These are phyloP conservation scores for Jackrogersella minutella DNA, from an alignment of 495 filamentous ascomycete species.

Conservation along the genomic window DNA sequence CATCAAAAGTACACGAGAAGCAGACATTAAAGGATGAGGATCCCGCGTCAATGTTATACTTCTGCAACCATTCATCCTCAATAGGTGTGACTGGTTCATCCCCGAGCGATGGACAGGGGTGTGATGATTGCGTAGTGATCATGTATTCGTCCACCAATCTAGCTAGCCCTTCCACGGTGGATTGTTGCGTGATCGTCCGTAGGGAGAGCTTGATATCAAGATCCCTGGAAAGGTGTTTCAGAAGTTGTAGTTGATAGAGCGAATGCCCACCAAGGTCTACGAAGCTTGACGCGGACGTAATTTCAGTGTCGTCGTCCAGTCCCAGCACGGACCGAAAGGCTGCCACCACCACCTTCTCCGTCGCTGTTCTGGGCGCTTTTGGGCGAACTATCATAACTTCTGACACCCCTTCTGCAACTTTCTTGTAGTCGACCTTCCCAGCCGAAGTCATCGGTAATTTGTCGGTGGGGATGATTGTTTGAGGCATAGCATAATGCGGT, in stretches of 20 bases:
- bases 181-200: background rate
- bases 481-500: background rate
- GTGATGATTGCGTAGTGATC: background rate
- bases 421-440: background rate
- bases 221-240: background rate
- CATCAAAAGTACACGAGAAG: background rate
- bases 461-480: background rate
- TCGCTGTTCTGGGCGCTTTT: background rate
- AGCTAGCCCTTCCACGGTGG: background rate
- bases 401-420: background rate
- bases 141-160: background rate
- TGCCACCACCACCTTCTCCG: background rate
- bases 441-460: background rate
- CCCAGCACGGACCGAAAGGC: background rate
- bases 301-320: background rate
- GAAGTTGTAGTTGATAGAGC: background rate
- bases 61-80: background rate
- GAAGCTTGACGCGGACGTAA: background rate
- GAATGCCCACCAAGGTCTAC: background rate
- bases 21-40: background rate
- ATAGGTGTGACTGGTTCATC: background rate
- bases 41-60: background rate
- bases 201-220: too few relatives aligned
- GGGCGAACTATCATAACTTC: background rate
- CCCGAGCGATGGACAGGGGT: background rate